These are phyloP conservation scores for Xenoacremonium recifei DNA, from an alignment of 2,329 filamentous ascomycete genomes.

Conservation along the genomic window DNA sequence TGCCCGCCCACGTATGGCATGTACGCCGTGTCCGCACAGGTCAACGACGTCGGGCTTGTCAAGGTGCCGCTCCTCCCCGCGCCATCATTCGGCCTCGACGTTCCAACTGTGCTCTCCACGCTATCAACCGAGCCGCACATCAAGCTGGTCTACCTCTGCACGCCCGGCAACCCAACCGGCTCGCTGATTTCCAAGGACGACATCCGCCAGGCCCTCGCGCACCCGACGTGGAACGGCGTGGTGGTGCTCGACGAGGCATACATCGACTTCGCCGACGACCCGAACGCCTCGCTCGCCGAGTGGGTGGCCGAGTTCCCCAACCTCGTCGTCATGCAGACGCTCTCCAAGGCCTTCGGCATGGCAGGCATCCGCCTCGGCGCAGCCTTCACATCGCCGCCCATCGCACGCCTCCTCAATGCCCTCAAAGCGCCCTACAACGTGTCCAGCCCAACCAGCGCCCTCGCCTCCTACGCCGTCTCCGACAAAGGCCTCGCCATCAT, in stretches of 20 bases:
- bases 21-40: constrained; percentile 91
- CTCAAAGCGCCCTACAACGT: constrained; percentile 98
- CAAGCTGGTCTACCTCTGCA: constrained; percentile 91
- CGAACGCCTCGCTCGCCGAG: constrained; percentile 80
- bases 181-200: constrained; percentile 74
- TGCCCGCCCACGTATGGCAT: constrained; percentile 98
- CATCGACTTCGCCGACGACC: constrained; percentile 80
- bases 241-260: constrained; percentile 96
- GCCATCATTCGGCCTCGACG: constrained; percentile 72
- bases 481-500: constrained; percentile 69
- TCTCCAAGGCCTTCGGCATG: constrained; percentile 96
- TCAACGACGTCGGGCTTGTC: constrained; percentile 87
- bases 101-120: constrained; percentile 63
- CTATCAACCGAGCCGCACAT: constrained; percentile 62
- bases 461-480: constrained; percentile 73
- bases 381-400: constrained; percentile 72
- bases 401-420: constrained; percentile 81
- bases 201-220: constrained; percentile 70
- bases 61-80: constrained; percentile 77
- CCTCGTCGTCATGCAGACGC: constrained; percentile 94
- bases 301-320: constrained; percentile 94
- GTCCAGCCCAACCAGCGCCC: constrained; percentile 78
- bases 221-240: constrained; percentile 92
- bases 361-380: constrained; percentile 89
- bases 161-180: constrained; percentile 91